Base-by-base conservation (phyloP, 2,329 filamentous ascomycete genomes). In the Penicillium brevicompactum region DNA sequence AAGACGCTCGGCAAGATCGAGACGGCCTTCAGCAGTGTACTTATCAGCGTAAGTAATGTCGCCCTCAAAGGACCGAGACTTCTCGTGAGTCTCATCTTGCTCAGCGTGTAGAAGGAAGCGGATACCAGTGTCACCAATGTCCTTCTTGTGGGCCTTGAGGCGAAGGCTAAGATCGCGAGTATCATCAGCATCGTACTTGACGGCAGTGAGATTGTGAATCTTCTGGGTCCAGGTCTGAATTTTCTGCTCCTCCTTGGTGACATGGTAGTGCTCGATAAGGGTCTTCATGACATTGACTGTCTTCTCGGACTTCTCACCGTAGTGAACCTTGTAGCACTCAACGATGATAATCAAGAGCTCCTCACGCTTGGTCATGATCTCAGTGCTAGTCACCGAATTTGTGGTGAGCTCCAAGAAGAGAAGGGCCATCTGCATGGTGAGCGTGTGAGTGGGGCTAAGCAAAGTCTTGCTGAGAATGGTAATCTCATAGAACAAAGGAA, bases 301-400 rank as follows among this genome's bases (percentile, higher is more conserved):
- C 10, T 77, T 66, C 53, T 80, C 76, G 14, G 76, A 78, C 4
- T 72, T 75, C 14, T 70, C 68, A 1, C 80, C 79, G 54, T 81
- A 78, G 53, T 79, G 77, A 2, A 77, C 69, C 63, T 79, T 80
- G 61, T 80, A 81, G 13, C 74, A 74, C 24, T 76, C 75, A 24
- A 83, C 76, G 27, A 83, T 67, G 3, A 80, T 65, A n/a, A 74
- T 67, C 4, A 83, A 66, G 4, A 80, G 71, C 50, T 80, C 72
- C 38, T 79, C 77, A 13, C 79, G 73, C 46, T 63, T 66, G 7
- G 50, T 53, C 72, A 74, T 74, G 27, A 73, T 63, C n/a, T 71
- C 66, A 1, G 67, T 62, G 4, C 56, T 61, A 2, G 67, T 70
- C 10, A 69, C 47, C 11, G 58, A 56, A 3, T 58, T 67, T n/a